Base-by-base conservation (phyloP, 768 basidiomycete genomes). In the Neoboletus subvelutipes region DNA sequence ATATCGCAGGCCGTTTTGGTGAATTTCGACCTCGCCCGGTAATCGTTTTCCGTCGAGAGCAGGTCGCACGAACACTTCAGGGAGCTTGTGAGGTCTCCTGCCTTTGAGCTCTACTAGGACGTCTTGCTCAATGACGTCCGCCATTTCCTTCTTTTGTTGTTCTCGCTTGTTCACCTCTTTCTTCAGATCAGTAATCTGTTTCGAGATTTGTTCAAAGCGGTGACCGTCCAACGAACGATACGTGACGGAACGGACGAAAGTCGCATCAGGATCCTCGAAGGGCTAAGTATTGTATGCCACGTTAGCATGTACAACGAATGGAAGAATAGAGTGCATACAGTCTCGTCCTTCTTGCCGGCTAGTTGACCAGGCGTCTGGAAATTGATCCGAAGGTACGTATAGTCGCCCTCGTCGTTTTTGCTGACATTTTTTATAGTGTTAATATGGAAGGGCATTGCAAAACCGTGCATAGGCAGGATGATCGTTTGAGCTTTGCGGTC, bases 311-410 rank as follows among this genome's bases (percentile, higher is more conserved):
- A 57, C 31, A 52, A 42, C 42, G 1, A 24, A 53, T 5, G 17
- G 15, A 40, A 13, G 17, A 47, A 54, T 5, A 54, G 5, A 52
- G 20, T n/a, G 28, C 79, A 8, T 20, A 65, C 94, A 58, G 94
- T 98, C 62, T 98, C 97, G 70, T 99, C 97, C 75, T 99, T 98
- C 78, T 96, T 98, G 28, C 97, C 96, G 0, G 94, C 90, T 26
- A 98, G 84, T 67, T 98, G 94, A 48, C 97, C 97, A 12, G 97
- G 97, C 0, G 96, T 97, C 72, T 98, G 94, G 77, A 98, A 98
- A 74, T 98, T 98, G 73, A 99, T 94, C 2, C 97, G 85, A 52
- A 99, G 81, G 66, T 92, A 93, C 0, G 94, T 95, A 70, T 87
- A 91, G 50, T 98, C 94, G 6, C 91, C 92, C 73, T 98, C 97